Evolutionary conservation across 352 stramenopile species (phyloP).

Genomic region (Phytophthora hybrid): DNA sequence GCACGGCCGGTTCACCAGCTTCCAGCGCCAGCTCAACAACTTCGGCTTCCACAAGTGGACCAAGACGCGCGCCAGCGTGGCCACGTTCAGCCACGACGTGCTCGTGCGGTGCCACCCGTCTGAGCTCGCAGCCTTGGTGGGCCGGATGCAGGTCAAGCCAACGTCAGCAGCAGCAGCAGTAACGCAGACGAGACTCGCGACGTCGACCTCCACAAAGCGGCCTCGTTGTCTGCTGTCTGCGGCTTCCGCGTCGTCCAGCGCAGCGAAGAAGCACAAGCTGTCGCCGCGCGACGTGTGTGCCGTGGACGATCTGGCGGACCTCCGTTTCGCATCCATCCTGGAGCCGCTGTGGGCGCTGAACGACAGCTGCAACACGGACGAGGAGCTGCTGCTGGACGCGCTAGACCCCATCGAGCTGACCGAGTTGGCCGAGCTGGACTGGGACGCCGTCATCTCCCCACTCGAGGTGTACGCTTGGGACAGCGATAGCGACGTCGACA

Average conservation of each 20-base stretch:
- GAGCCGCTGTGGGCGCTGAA: conserved; percentile 11
- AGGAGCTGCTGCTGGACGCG: conserved; percentile 12
- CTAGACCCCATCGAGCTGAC: conserved; percentile 26
- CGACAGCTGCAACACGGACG: conserved; percentile 6
- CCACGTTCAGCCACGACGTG: conserved; percentile 78
- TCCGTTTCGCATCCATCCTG: not conserved
- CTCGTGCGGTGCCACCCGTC: conserved; percentile 56
- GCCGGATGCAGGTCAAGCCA: conserved; percentile 22
- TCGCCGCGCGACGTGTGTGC: conserved; percentile 22
- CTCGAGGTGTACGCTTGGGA: not conserved
- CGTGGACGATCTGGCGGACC: conserved; percentile 5
- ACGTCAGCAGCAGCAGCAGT: not conserved
- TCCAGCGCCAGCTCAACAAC: conserved; percentile 94
- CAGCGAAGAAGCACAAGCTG: conserved; percentile 27
- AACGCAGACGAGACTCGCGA: not conserved
- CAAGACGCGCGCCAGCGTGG: conserved; percentile 82
- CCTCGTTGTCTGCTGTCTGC: conserved; percentile 3
- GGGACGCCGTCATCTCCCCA: conserved; percentile 9
- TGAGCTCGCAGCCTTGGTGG: conserved; percentile 16
- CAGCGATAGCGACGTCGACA: not conserved
- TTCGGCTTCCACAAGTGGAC: conserved; percentile 93
- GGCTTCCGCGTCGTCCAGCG: not conserved
- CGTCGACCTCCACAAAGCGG: conserved; percentile 18
- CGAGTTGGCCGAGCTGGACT: conserved; percentile 27
- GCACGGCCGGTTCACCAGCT: conserved; percentile 93